Evolutionary conservation across 495 filamentous ascomycete genomes (phyloP), one percentile per base, ranked within the genome.

Genomic region (Aspergillus baeticus): DNA sequence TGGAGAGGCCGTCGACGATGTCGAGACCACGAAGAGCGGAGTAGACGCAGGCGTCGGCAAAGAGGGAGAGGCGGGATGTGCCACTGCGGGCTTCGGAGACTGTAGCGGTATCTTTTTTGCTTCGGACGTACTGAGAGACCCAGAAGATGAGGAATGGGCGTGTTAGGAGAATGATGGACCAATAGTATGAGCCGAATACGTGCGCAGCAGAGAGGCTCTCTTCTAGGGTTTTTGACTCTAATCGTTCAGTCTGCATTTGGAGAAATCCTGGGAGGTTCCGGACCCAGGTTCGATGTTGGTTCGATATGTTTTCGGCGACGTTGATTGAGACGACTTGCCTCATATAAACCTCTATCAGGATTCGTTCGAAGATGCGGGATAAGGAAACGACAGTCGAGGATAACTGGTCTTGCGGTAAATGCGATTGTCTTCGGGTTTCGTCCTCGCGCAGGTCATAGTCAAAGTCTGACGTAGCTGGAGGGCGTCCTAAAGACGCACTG

Each of bases 91-190:
- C 20, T 17, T 70, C 61, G 11, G 67, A 29, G 20, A 61, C 31
- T 10, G 23, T 41, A 23, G 66, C 60, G 18, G 67, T 33, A 7
- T 69, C 69, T 20, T 45, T 52, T 56, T 73, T 75, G 51, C 60
- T 68, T 56, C 74, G 74, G 15, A 77, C 71, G 43, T 77, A 73
- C 18, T 70, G 68, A 34, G 77, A 76, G 1, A 82, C 72, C 47
- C 77, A 68, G 49, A 75, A 80, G 18, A 90, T 71, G 49, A 91
- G 86, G 59, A 92, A 87, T 4, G 89, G 89, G 5, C 77, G 69
- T 4, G 76, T 78, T n/a, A 92, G 74, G 5, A 91, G 74, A 20
- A 91, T 82, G 43, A 91, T 84, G 1, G 87, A 89, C 71, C 89
- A 88, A 57, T 85, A 86, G 58, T 89, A 87, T 15, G 88, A 76